These are phyloP conservation scores for Diaporthe citrichinensis DNA, from an alignment of 2,329 filamentous ascomycete genomes.

Conservation along the genomic window DNA sequence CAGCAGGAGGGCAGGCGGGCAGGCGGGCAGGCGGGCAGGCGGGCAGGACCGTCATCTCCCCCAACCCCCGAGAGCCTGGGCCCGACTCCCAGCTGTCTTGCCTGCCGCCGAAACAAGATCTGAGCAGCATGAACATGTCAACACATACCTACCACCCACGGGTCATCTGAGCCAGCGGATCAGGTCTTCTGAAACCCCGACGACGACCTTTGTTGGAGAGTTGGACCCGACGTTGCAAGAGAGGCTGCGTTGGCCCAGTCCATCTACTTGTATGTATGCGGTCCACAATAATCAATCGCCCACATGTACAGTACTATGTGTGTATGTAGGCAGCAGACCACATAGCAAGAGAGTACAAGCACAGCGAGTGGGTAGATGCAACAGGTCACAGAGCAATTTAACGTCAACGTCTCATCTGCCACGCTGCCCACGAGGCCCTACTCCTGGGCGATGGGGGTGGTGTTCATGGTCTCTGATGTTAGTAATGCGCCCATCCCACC, in stretches of 20 bases:
- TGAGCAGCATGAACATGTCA: slow-evolving; percentile 33
- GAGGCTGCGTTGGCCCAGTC: slow-evolving; percentile 2
- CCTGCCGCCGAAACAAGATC: slow-evolving; percentile 34
- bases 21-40: background rate
- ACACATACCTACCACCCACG: slow-evolving; percentile 9
- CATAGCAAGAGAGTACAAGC: background rate
- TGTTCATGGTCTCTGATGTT: slow-evolving; percentile 32
- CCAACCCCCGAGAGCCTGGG: background rate
- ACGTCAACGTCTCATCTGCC: slow-evolving; percentile 13
- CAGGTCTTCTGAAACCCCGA: slow-evolving; percentile 31
- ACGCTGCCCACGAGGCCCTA: background rate
- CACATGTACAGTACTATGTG: too few relatives aligned
- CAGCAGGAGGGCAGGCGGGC: background rate
- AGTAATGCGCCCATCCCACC: slow-evolving; percentile 38
- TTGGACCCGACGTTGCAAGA: slow-evolving; percentile 26
- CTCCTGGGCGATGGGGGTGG: background rate
- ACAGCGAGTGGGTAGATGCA: background rate
- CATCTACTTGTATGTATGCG: background rate
- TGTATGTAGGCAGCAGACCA: background rate
- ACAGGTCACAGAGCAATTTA: background rate
- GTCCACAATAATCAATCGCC: background rate
- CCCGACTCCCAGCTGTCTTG: background rate
- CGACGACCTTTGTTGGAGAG: slow-evolving; percentile 17
- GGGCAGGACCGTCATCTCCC: background rate
- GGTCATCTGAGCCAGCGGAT: slow-evolving; percentile 24